Percentiles rank a stretch among this genome's conserved stretches.
These are phyloP conservation scores for Rehmannia glutinosa DNA, from an alignment of 257 asterid genomes.

Conservation along the genomic window DNA sequence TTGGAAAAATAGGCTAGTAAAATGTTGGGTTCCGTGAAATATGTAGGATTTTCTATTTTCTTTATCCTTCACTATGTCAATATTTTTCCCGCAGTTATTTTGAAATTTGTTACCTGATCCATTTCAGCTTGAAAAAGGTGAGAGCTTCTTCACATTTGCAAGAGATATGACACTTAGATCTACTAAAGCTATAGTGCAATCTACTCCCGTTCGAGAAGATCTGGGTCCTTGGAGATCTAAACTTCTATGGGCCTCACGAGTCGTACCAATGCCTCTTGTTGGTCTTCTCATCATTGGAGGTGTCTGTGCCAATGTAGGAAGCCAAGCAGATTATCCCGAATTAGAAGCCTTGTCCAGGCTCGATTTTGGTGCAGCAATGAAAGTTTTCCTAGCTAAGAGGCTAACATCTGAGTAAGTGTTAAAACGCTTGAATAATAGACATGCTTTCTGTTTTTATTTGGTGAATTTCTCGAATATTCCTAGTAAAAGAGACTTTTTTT, in stretches of 20 bases:
- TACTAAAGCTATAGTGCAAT: slow-evolving; percentile 72
- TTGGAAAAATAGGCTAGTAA: neutral
- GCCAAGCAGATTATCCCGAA: slow-evolving; percentile 67
- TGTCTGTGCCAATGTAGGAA: slow-evolving; percentile 73
- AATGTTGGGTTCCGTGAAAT: neutral
- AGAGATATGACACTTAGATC: slow-evolving; percentile 90
- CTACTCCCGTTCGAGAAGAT: slow-evolving; percentile 60
- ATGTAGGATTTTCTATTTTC: neutral
- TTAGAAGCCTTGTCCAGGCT: slow-evolving; percentile 90
- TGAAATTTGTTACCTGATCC: neutral
- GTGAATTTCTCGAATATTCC: neutral
- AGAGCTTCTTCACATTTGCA: slow-evolving; percentile 92
- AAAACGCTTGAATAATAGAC: neutral
- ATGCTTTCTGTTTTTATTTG: neutral
- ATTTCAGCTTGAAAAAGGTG: slow-evolving; percentile 85
- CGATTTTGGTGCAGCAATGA: slow-evolving; percentile 92
- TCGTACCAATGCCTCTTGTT: slow-evolving; percentile 95
- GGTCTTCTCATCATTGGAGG: slow-evolving; percentile 87
- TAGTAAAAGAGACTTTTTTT: neutral
- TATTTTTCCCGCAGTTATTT: slow-evolving; percentile 1
- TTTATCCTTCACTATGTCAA: neutral
- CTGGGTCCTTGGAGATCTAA: slow-evolving; percentile 93
- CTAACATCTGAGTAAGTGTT: slow-evolving; percentile 86
- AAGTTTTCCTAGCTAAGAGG: slow-evolving; percentile 89
- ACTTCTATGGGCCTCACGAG: slow-evolving; percentile 87